Evolutionary conservation across 2,329 filamentous ascomycete genomes (phyloP).

Genomic region (Ramularia collo-cygni): DNA sequence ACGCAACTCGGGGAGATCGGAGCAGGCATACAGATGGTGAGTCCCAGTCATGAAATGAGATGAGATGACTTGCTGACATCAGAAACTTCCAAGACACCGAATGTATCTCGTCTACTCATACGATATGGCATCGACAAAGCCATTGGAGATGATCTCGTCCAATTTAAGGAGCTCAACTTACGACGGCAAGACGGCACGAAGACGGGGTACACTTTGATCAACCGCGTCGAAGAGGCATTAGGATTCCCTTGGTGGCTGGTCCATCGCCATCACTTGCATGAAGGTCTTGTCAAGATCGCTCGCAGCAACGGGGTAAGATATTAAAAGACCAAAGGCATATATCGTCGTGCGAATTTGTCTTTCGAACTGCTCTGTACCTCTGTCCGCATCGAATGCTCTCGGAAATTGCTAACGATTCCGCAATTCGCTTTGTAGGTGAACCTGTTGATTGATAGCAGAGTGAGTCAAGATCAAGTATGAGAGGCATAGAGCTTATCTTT

Average conservation of each 20-base stretch:
- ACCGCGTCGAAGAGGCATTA: slow-evolving; percentile 28
- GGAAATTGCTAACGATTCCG: no score
- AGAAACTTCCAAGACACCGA: slow-evolving; percentile 30
- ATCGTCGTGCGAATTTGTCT: no score
- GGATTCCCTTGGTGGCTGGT: slow-evolving; percentile 42
- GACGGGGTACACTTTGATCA: slow-evolving; percentile 34
- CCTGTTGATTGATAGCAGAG: slow-evolving; percentile 35
- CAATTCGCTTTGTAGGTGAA: no score
- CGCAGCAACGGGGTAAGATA: slow-evolving; percentile 32
- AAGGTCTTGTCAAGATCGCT: slow-evolving; percentile 37
- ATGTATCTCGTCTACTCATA: slow-evolving; percentile 35
- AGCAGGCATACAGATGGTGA: slow-evolving; percentile 24
- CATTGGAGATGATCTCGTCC: slow-evolving; percentile 37
- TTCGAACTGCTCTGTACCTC: no score
- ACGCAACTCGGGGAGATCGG: slow-evolving; percentile 32
- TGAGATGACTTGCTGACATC: no score
- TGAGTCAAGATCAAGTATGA: no score
- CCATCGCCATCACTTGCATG: slow-evolving; percentile 42
- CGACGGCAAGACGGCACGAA: slow-evolving; percentile 34
- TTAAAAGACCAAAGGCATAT: no score
- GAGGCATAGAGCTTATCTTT: no score
- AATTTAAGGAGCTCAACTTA: slow-evolving; percentile 36
- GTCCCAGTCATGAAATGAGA: no score
- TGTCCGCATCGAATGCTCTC: no score
- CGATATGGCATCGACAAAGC: slow-evolving; percentile 35